These are phyloP conservation scores for Bertia moriformis DNA, from an alignment of 2,329 filamentous ascomycete species.

Conservation along the genomic window DNA sequence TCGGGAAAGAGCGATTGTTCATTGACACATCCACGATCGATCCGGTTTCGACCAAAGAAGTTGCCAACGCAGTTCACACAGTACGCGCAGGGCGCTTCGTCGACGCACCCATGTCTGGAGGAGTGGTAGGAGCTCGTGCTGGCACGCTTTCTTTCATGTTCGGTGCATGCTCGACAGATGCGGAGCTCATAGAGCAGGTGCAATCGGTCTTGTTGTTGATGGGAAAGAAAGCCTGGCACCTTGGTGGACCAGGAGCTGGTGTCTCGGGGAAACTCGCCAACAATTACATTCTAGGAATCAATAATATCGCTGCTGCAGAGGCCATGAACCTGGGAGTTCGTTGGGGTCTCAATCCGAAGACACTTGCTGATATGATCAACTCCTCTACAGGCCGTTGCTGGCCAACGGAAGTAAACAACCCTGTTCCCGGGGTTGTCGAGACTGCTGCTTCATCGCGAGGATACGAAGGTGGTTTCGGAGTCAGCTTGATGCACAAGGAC, in stretches of 20 bases:
- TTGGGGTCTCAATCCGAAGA: slow-evolving; percentile 19
- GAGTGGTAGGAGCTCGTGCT: not conserved
- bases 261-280: slow-evolving; percentile 61
- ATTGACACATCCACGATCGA: slow-evolving; percentile 1
- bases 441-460: slow-evolving; percentile 12
- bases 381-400: slow-evolving; percentile 40
- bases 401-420: slow-evolving; percentile 15
- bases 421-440: slow-evolving; percentile 14
- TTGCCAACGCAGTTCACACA: not conserved
- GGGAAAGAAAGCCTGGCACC: slow-evolving; percentile 1
- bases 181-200: not conserved
- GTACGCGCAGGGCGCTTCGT: not conserved
- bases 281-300: slow-evolving; percentile 59
- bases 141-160: not conserved
- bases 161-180: not conserved
- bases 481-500: slow-evolving; percentile 15
- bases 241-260: slow-evolving; percentile 31
- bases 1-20: not conserved
- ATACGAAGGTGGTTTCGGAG: slow-evolving; percentile 15
- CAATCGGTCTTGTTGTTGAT: not conserved
- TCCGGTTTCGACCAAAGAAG: not conserved
- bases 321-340: slow-evolving; percentile 21
- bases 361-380: slow-evolving; percentile 55
- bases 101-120: slow-evolving; percentile 1
- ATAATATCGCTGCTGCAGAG: slow-evolving; percentile 34